Percentiles rank a stretch among this genome's conserved stretches.
Evolutionary conservation across 108 stramenopile species (phyloP).

Genomic region (Nannochloropsis gaditana): DNA sequence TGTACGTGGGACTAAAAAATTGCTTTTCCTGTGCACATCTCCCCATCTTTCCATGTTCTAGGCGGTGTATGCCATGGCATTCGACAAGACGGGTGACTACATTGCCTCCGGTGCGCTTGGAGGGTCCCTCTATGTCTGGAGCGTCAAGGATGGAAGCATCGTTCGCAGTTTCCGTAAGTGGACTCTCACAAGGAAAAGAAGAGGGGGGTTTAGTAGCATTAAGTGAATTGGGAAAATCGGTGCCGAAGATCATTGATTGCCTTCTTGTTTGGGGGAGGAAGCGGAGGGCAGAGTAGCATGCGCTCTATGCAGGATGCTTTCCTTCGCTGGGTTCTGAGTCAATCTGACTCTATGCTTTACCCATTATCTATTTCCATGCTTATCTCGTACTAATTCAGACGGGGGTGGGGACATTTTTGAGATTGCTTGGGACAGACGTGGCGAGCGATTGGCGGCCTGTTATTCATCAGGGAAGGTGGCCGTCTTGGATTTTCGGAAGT

Average conservation of each 20-base stretch:
- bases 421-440: slow-evolving; percentile 43
- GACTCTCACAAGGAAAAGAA: neutral
- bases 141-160: slow-evolving; percentile 67
- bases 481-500: slow-evolving; percentile 40
- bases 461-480: slow-evolving; percentile 39
- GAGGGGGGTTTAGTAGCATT: neutral
- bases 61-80: neutral
- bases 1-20: neutral
- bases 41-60: neutral
- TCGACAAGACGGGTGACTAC: slow-evolving; percentile 34
- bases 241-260: too few species aligned
- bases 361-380: neutral
- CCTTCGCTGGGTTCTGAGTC: too few species aligned
- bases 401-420: slow-evolving; percentile 48
- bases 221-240: too few species aligned
- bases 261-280: too few species aligned
- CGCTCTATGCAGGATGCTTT: too few species aligned
- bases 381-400: neutral
- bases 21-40: neutral
- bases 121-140: slow-evolving; percentile 46
- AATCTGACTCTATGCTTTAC: neutral
- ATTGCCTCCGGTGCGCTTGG: slow-evolving; percentile 39
- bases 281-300: too few species aligned
- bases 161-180: slow-evolving; percentile 46
- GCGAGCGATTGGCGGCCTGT: slow-evolving; percentile 44